Percentiles rank a stretch among this genome's conserved stretches.
Evolutionary conservation across 1,284 basidiomycete species (phyloP).

Genomic region (Tylopilus sp.): DNA sequence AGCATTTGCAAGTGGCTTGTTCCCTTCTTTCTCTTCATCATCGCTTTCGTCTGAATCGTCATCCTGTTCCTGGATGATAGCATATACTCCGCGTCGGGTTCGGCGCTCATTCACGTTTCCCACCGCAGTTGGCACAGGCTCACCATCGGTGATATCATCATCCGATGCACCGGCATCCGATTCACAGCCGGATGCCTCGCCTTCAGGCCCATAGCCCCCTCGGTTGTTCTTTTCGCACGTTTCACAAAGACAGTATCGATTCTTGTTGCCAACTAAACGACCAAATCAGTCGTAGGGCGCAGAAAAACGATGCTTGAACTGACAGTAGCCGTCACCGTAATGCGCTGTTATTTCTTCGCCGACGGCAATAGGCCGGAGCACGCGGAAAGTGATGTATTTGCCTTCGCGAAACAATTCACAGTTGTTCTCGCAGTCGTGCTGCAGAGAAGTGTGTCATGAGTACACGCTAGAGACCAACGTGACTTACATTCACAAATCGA

Average conservation of each 20-base stretch:
- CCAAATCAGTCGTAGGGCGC: constrained; percentile 16
- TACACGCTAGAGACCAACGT: constrained; percentile 15
- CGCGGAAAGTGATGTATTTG: constrained; percentile 83
- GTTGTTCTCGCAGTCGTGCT: constrained; percentile 92
- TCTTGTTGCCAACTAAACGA: constrained; percentile 71
- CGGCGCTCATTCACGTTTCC: constrained; percentile 64
- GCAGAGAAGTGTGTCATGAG: constrained; percentile 22
- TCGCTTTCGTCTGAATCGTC: constrained; percentile 53
- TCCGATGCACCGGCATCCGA: constrained; percentile 44
- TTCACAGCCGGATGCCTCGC: constrained; percentile 44
- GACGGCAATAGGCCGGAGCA: constrained; percentile 70
- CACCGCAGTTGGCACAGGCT: constrained; percentile 35
- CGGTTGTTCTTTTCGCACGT: constrained; percentile 76
- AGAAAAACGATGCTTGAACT: constrained; percentile 32
- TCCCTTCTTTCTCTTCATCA: constrained; percentile 45
- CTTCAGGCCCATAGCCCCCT: constrained; percentile 70
- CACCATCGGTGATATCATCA: constrained; percentile 40
- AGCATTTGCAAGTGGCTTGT: constrained; percentile 42
- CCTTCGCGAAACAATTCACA: constrained; percentile 84
- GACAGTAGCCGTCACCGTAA: constrained; percentile 81
- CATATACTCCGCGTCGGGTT: constrained; percentile 73
- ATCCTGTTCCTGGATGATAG: constrained; percentile 53
- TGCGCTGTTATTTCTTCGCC: constrained; percentile 86
- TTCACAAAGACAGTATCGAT: constrained; percentile 83
- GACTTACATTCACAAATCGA: constrained; percentile 86